A percentile compares a stretch with the other conserved stretches of the same genome.
Conservation (phyloP, 306 rosid genomes). For the Glycine latifolia region DNA sequence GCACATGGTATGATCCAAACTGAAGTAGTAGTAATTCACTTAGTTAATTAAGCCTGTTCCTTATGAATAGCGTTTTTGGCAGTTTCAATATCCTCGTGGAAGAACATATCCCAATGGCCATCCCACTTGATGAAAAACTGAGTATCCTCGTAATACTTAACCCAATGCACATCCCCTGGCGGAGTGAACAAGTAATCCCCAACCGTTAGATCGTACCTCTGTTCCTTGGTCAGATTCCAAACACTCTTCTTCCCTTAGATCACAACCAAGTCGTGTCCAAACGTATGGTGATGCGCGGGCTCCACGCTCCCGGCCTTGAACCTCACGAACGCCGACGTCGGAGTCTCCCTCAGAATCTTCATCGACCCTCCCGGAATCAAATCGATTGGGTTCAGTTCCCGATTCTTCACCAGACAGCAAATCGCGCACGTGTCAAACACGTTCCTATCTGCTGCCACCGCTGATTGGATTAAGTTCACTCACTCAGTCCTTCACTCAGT, state of each 20-base stretch:
- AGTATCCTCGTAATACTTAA: conserved; percentile 76
- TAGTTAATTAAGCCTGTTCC: no score
- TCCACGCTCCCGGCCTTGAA: conserved; percentile 88
- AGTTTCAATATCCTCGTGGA: conserved; percentile 76
- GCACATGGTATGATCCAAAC: no score
- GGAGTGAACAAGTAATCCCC: conserved; percentile 90
- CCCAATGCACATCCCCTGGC: conserved; percentile 80
- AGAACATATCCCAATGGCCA: conserved; percentile 92
- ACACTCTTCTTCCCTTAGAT: conserved; percentile 80
- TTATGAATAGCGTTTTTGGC: conserved; percentile 48
- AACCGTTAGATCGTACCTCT: conserved; percentile 67
- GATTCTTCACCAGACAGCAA: conserved; percentile 73
- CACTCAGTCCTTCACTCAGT: no score
- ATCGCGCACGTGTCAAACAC: conserved; percentile 57
- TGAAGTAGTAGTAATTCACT: no score
- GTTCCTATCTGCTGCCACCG: conserved; percentile 46
- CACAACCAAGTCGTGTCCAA: conserved; percentile 91
- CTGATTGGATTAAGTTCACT: no score
- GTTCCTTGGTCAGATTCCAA: conserved; percentile 79
- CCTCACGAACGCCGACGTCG: conserved; percentile 83
- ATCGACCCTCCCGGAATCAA: conserved; percentile 84
- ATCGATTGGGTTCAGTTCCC: conserved; percentile 71
- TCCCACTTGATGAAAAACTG: conserved; percentile 95
- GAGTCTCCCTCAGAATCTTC: conserved; percentile 83
- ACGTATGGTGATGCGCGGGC: conserved; percentile 92